Evolutionary conservation across 306 rosid genomes (phyloP).

Genomic region (Cucumis sativus): Cucumber_9930_V3 NC_026658.2:26294501-26295000

Average conservation of each 20-base stretch:
- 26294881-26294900: slow-evolving; percentile 75
- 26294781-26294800: slow-evolving; percentile 59
- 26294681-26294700: not conserved
- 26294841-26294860: slow-evolving; percentile 59
- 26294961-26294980: not conserved
- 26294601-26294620: slow-evolving; percentile 85
- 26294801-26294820: slow-evolving; percentile 65
- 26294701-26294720: not conserved
- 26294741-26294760: slow-evolving; percentile 45
- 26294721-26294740: not conserved
- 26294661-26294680: not conserved
- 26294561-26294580: slow-evolving; percentile 28
- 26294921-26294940: slow-evolving; percentile 84
- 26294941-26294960: slow-evolving; percentile 67
- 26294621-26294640: slow-evolving; percentile 23
- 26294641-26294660: not conserved
- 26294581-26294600: slow-evolving; percentile 81
- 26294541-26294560: slow-evolving; percentile 90
- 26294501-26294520: slow-evolving; percentile 85
- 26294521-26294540: slow-evolving; percentile 81
- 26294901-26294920: slow-evolving; percentile 84
- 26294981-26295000: not conserved
- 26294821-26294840: slow-evolving; percentile 32
- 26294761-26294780: slow-evolving; percentile 79
- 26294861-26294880: slow-evolving; percentile 50